Evolutionary conservation across 495 filamentous ascomycete species (phyloP), one percentile per base, ranked within the genome.

Genomic region (Podospora sp.): DNA sequence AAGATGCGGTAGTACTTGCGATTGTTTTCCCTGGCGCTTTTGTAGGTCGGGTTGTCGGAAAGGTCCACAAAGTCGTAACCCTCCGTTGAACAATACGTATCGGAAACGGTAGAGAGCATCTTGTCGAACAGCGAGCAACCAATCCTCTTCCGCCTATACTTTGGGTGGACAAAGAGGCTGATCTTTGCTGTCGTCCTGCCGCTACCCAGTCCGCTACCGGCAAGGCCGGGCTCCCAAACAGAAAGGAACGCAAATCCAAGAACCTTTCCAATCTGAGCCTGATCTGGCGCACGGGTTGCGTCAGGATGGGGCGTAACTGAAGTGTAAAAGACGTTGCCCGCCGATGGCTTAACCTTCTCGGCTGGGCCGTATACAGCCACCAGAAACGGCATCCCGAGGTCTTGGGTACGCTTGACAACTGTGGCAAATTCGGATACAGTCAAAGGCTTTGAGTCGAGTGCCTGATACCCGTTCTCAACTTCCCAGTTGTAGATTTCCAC

Each of bases 401-500:
- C 16, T 20, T 58, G 26, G 21, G 72, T 58, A 9, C 53, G 66
- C 0, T 35, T 20, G 21, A 78, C 68, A 40, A 82, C 73, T 0
- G 36, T n/a, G 12, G 62, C 55, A 29, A 80, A 75, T 1, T 72
- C 67, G 0, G 62, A 52, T 0, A 60, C 12, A 0, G 21, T 21
- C 9, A 80, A 59, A 2, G 71, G 75, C 18, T 66, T 14, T 2
- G 72, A 74, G 68, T 82, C 79, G 2, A 66, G 51, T 0, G 72
- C 60, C 59, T 77, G 79, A 21, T 75, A 58, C 18, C 73, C 79
- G 12, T 68, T 25, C n/a, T 52, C 33, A 26, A 78, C 63, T 53
- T 82, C 80, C 25, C 53, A 62, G 52, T 81, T 81, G 73, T 82
- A 82, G 33, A 82, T 76, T 2, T 33, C 59, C 0, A 63, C 20